Evolutionary conservation across 148 eudicot species (phyloP).

Genomic region (Diospyros kaki): DNA sequence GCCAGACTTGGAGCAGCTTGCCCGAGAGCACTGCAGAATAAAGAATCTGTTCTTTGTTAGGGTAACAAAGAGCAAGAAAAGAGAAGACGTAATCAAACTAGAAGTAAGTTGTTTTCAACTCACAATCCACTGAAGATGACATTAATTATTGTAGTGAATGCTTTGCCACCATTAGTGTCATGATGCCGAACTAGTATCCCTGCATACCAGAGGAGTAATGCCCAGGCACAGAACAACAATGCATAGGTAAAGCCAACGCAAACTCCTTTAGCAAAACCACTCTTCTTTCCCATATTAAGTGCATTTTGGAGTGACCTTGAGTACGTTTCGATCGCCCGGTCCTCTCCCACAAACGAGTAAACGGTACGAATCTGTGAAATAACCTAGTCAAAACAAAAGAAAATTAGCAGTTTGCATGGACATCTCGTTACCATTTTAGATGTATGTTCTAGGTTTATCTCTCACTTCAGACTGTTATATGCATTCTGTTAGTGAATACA

Average conservation of each 20-base stretch:
- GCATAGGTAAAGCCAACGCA: constrained; percentile 65
- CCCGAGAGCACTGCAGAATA: constrained; percentile 56
- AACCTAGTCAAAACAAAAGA: constrained; percentile 34
- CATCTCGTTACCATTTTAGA: no score
- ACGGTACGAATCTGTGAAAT: constrained; percentile 69
- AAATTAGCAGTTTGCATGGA: not conserved
- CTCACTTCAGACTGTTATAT: no score
- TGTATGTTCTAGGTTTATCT: no score
- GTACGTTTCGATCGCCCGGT: constrained; percentile 48
- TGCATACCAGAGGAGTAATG: constrained; percentile 70
- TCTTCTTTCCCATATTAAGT: constrained; percentile 47
- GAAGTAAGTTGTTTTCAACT: constrained; percentile 17
- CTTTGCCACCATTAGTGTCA: constrained; percentile 64
- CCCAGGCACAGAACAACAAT: constrained; percentile 61
- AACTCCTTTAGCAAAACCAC: constrained; percentile 70
- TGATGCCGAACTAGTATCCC: constrained; percentile 51
- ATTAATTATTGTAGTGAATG: constrained; percentile 65
- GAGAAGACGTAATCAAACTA: no score
- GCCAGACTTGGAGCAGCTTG: constrained; percentile 74
- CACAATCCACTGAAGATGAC: constrained; percentile 75
- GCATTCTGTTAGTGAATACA: no score
- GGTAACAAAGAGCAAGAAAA: no score
- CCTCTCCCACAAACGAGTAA: constrained; percentile 66
- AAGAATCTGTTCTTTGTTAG: no score
- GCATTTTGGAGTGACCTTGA: constrained; percentile 44